Conservation (phyloP, 2,329 filamentous ascomycete species). For the Orbilia brochopaga region DNA sequence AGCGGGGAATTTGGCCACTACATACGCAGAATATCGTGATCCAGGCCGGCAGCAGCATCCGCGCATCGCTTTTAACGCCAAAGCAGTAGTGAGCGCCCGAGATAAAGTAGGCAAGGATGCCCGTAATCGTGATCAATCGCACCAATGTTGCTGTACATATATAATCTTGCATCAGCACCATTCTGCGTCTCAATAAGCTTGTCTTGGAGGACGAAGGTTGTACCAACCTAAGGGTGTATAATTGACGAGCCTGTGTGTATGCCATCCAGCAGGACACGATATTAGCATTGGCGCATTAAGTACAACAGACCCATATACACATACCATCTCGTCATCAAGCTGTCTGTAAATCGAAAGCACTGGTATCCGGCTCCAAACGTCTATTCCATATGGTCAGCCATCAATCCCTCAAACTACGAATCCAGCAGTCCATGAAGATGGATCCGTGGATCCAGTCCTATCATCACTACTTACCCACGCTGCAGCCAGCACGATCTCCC, state of each 20-base stretch:
- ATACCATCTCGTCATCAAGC: slow-evolving; percentile 81
- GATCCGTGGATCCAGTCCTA: no score
- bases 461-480: slow-evolving; percentile 53
- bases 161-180: slow-evolving; percentile 7
- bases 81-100: slow-evolving; percentile 73
- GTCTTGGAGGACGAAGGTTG: slow-evolving; percentile 7
- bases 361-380: slow-evolving; percentile 78
- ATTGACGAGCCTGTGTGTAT: slow-evolving; percentile 71
- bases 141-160: slow-evolving; percentile 71
- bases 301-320: no score
- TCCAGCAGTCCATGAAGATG: no score
- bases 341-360: slow-evolving; percentile 82
- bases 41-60: slow-evolving; percentile 77
- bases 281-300: not conserved
- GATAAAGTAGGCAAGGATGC: slow-evolving; percentile 75
- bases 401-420: not conserved
- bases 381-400: slow-evolving; percentile 60
- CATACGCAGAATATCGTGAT: slow-evolving; percentile 75
- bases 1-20: no score
- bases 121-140: slow-evolving; percentile 76
- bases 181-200: not conserved
- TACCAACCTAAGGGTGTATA: slow-evolving; percentile 71
- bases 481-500: slow-evolving; percentile 73
- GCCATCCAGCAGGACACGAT: slow-evolving; percentile 18
- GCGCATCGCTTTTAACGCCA: slow-evolving; percentile 72